Evolutionary conservation across 108 stramenopile genomes (phyloP).

Genomic region (Craspedostauros australis): DNA sequence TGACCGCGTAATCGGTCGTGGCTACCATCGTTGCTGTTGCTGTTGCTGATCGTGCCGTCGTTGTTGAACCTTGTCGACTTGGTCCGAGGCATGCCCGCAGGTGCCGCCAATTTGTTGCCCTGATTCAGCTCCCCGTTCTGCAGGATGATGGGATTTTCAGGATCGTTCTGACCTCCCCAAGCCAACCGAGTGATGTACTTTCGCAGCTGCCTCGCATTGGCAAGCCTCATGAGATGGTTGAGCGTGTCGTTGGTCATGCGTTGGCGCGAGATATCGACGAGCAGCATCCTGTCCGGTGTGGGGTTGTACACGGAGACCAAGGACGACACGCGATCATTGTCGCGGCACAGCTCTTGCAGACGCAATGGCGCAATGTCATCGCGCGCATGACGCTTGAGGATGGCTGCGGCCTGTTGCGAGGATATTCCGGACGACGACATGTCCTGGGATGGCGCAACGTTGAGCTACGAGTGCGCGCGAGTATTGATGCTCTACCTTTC

Average conservation of each 20-base stretch:
- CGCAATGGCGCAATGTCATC: slow-evolving; percentile 60
- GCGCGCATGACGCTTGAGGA: slow-evolving; percentile 60
- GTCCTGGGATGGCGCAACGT: too few species aligned
- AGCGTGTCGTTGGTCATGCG: slow-evolving; percentile 75
- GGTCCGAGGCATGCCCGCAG: too few species aligned
- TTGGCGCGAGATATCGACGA: slow-evolving; percentile 74
- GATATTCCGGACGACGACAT: slow-evolving; percentile 9
- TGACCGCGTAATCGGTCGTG: too few species aligned
- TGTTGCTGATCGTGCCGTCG: too few species aligned
- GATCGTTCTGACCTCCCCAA: slow-evolving; percentile 64
- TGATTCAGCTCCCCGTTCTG: too few species aligned
- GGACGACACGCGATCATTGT: slow-evolving; percentile 56
- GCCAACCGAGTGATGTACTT: slow-evolving; percentile 59
- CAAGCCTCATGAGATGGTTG: slow-evolving; percentile 61
- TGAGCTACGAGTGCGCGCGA: too few species aligned
- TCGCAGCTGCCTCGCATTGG: slow-evolving; percentile 26
- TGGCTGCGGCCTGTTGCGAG: slow-evolving; percentile 66
- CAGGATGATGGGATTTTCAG: slow-evolving; percentile 21
- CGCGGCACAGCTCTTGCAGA: slow-evolving; percentile 56
- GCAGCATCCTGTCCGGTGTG: slow-evolving; percentile 24
- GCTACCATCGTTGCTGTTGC: too few species aligned
- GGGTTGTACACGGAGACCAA: slow-evolving; percentile 56
- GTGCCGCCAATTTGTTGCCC: too few species aligned
- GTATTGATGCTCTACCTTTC: too few species aligned
- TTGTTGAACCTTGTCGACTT: too few species aligned